Evolutionary conservation across 208 protist species (phyloP).

Genomic region (Crithidia thermophila): DNA sequence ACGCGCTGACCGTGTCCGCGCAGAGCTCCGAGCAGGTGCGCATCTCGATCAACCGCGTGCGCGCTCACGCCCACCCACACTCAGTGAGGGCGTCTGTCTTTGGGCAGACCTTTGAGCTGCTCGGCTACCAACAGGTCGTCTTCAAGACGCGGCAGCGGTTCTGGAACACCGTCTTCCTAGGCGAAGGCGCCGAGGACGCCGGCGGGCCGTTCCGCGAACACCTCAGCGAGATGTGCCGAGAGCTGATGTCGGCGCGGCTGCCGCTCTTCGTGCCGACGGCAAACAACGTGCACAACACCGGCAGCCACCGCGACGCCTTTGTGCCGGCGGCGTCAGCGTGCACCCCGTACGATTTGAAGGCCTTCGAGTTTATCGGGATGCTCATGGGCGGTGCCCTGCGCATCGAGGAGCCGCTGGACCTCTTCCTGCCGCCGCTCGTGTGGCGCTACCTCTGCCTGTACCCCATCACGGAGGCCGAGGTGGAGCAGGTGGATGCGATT

Average conservation of each 20-base stretch:
- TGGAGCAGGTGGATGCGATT: constrained; percentile 82
- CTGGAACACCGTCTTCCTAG: constrained; percentile 91
- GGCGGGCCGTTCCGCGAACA: constrained; percentile 94
- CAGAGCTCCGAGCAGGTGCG: constrained; percentile 72
- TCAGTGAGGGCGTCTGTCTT: constrained; percentile 77
- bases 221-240: constrained; percentile 91
- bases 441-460: constrained; percentile 88
- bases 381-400: constrained; percentile 96
- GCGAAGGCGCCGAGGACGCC: constrained; percentile 94
- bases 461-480: constrained; percentile 69
- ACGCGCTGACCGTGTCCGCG: constrained; percentile 79
- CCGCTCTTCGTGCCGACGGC: constrained; percentile 92
- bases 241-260: constrained; percentile 85
- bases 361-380: constrained; percentile 92
- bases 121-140: constrained; percentile 70
- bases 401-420: constrained; percentile 85
- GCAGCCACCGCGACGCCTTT: constrained; percentile 87
- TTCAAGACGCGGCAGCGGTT: constrained; percentile 88
- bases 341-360: constrained; percentile 51
- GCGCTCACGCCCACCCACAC: constrained; percentile 37
- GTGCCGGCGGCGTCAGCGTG: constrained; percentile 81
- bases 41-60: constrained; percentile 87
- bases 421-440: constrained; percentile 92
- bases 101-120: constrained; percentile 85
- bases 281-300: constrained; percentile 88